phyloP scores from a whole-genome alignment of 192 early-diverging fungal genomes.

The Martensiomyces pterosporus region DNA sequence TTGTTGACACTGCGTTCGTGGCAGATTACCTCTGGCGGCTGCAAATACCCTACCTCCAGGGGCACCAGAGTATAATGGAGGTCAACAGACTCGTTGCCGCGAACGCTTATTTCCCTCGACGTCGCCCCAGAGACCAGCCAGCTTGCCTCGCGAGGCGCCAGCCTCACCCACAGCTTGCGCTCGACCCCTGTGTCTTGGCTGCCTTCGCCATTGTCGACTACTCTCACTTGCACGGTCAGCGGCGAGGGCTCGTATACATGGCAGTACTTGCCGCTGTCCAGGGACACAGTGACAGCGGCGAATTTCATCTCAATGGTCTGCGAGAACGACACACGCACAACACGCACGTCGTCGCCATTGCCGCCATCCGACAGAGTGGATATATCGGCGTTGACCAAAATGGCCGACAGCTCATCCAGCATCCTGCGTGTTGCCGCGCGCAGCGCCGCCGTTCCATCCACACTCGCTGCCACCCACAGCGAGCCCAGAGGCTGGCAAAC shows the following conservation, averaged over 20 bases:
- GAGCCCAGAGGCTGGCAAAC: slow-evolving; percentile 7
- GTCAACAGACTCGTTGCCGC: neutral
- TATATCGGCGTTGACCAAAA: slow-evolving; percentile 3
- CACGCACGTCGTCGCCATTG: too few relatives aligned
- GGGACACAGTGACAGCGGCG: slow-evolving; percentile 6
- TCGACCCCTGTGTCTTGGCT: neutral
- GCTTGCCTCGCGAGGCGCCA: slow-evolving; percentile 1
- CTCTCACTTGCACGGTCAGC: slow-evolving; percentile 11
- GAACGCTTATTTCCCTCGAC: too few relatives aligned
- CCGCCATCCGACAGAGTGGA: too few relatives aligned
- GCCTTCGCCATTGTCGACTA: slow-evolving; percentile 8
- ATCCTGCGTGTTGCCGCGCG: slow-evolving; percentile 10
- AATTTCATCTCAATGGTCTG: slow-evolving; percentile 1
- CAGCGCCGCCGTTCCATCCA: slow-evolving; percentile 2
- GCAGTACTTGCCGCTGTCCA: slow-evolving; percentile 15
- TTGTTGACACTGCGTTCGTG: too few relatives aligned
- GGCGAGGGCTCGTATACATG: slow-evolving; percentile 18
- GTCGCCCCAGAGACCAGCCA: neutral
- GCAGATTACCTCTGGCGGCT: slow-evolving; percentile 34
- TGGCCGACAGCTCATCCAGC: slow-evolving; percentile 4
- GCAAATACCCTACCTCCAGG: slow-evolving; percentile 30
- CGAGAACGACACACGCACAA: neutral
- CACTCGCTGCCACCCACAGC: slow-evolving; percentile 4
- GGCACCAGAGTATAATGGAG: slow-evolving; percentile 30
- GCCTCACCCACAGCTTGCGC: slow-evolving; percentile 17